Evolutionary conservation across 1,284 basidiomycete species (phyloP), one percentile per base, ranked within the genome.

Genomic region (Ustilago xerochloae): DNA sequence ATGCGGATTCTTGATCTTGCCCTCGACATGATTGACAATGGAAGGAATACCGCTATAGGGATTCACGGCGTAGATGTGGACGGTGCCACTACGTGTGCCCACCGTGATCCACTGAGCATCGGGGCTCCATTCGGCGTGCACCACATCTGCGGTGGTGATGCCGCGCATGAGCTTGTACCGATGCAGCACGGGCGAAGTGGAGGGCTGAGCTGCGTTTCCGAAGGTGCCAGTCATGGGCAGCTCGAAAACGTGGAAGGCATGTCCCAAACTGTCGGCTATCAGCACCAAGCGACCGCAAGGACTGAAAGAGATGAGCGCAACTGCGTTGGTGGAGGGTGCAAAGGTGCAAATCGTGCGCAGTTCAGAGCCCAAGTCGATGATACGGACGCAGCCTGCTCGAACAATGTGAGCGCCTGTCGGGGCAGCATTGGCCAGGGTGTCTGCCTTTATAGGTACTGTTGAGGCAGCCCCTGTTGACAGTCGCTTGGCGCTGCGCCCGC

Each of bases 141-240:
- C 59, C 1, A 59, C 73, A 18, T 71, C 67, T 46, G 73, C 73
- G 2, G 62, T 58, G 15, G 73, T 75, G 41, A 71, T 60, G 47
- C 73, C 73, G 9, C 73, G 73, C 39, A 67, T 50, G 6, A 75
- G 60, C 58, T 71, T 68, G 52, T 74, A 74, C 30, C 71, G 57
- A 52, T 74, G 71, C 4, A 56, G 48, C 4, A 69, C 51, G 2
- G 51, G 20, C 6, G 66, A 36, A 8, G 46, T 12, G 4, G 55
- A 39, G 9, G 47, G 18, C 3, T 32, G 16, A 10, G 26, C 43
- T 15, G 47, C 29, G 22, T 43, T 39, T 22, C 54, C 71, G 30
- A 74, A 74, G 6, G 39, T 35, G 36, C 71, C 71, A 1, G 35
- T 12, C 15, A 60, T 9, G 16, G 63, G 65, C 58, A 74, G 43